Evolutionary conservation across 257 asterid species (phyloP).

Genomic region (Eucommia ulmoides): DNA sequence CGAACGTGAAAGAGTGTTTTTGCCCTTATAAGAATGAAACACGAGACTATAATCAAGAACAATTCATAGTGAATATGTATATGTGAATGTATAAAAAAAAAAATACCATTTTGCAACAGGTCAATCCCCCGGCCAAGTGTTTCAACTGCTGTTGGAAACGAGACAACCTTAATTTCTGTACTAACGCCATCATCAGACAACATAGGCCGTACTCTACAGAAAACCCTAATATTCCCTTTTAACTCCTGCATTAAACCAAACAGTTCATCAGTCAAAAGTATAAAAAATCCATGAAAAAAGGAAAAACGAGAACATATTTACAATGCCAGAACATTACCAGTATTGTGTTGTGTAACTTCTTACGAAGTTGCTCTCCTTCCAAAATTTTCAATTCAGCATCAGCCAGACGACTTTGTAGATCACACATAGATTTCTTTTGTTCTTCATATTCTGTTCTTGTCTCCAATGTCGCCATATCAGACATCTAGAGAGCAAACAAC

Average conservation of each 20-base stretch:
- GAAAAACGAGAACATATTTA: background rate
- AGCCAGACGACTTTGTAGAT: conserved; percentile 52
- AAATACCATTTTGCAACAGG: conserved; percentile 56
- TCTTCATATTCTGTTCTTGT: conserved; percentile 65
- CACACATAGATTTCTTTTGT: conserved; percentile 34
- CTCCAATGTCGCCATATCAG: conserved; percentile 51
- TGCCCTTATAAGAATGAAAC: conserved; percentile 36
- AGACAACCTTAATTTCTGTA: conserved; percentile 49
- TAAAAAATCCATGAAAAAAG: no score
- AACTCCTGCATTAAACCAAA: no score
- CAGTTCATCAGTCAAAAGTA: no score
- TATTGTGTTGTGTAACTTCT: conserved; percentile 85
- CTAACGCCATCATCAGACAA: conserved; percentile 62
- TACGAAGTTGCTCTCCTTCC: conserved; percentile 86
- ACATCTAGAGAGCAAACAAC: conserved; percentile 31
- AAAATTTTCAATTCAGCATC: conserved; percentile 69
- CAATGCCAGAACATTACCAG: conserved; percentile 36
- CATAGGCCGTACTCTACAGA: conserved; percentile 87
- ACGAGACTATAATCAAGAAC: background rate
- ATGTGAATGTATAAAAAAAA: no score
- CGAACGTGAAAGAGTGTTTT: conserved; percentile 72
- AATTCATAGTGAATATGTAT: background rate
- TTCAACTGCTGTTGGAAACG: conserved; percentile 71
- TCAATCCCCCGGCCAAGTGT: conserved; percentile 72
- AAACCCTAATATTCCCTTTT: conserved; percentile 90